Evolutionary conservation across 345 rosid genomes (phyloP), one percentile per base, ranked within the genome.

Genomic region (Populus alba): DNA sequence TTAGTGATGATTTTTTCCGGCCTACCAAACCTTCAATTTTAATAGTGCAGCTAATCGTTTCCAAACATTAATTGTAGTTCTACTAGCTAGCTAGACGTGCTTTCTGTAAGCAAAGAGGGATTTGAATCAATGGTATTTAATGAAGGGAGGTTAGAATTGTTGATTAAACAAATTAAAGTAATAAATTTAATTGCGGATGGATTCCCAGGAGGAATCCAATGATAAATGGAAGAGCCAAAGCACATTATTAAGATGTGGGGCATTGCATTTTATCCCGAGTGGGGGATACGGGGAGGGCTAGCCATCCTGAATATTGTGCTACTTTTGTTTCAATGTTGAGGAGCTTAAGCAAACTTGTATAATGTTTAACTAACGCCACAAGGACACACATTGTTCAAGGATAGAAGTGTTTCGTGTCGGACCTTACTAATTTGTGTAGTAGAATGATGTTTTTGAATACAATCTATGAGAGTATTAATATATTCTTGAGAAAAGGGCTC

Each of bases 161-260:
- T 25, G 29, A 41, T 38, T 53, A 37, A 51, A 49, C 33, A 55
- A 41, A 62, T 8, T 47, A 70, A 77, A 78, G 61, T 25, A 15
- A 59, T 39, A 20, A 23, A 71, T 70, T 47, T 74, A 79, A 79
- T 63, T 66, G 47, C 39, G 47, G 25, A 67, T 71, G 47, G 35
- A 72, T 71, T 51, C 45, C 51, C 68, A 73, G 71, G 75, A 55
- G 85, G 86, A 82, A 86, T 86, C 89, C 85, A 77, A 83, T 79
- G 85, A 74, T 45, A 68, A 23, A 49, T 72, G 66, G 66, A 4
- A 77, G 67, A 79, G 77, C 43, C 45, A 49, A 69, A 73, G 65
- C 71, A 77, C 38, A 76, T 81, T 22, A 79, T 77, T 37, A 77
- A 79, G 67, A 79, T 72, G 85, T 77, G 83, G 87, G 87, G 70